A percentile compares a stretch with the other conserved stretches of the same genome.
phyloP scores from a whole-genome alignment of 805 yeast species.

The Candida fluviatilis region DNA sequence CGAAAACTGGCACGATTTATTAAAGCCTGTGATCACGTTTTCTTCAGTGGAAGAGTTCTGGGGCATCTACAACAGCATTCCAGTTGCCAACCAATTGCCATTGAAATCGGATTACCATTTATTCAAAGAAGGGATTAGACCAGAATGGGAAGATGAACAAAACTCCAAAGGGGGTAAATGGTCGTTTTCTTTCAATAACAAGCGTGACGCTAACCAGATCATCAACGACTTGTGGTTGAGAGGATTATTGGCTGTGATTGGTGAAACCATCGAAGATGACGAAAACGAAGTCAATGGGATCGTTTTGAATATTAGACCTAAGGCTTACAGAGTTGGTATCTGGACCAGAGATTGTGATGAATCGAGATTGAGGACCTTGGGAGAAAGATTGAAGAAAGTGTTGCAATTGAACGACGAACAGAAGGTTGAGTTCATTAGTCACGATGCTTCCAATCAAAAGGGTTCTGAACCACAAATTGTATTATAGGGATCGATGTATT shows the following conservation, averaged over 20 bases:
- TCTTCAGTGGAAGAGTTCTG: conserved; percentile 97
- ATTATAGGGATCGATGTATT: conserved; percentile 15
- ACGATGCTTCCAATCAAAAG: conserved; percentile 48
- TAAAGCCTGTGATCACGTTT: conserved; percentile 89
- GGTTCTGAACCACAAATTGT: conserved; percentile 34
- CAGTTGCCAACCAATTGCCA: conserved; percentile 88
- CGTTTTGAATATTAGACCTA: conserved; percentile 82
- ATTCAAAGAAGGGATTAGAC: conserved; percentile 89
- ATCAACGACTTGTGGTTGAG: conserved; percentile 92
- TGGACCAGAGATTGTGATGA: conserved; percentile 87
- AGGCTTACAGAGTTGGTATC: conserved; percentile 77
- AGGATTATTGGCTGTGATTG: conserved; percentile 83
- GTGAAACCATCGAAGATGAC: conserved; percentile 88
- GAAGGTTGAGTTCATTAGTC: conserved; percentile 75
- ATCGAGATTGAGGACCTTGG: conserved; percentile 63
- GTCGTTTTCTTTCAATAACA: conserved; percentile 66
- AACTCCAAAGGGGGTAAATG: conserved; percentile 94
- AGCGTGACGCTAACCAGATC: conserved; percentile 51
- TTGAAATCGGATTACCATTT: conserved; percentile 90
- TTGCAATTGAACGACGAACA: conserved; percentile 71
- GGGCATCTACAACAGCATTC: conserved; percentile 94
- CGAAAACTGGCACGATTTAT: conserved; percentile 88
- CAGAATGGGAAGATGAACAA: conserved; percentile 96
- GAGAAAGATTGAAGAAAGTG: conserved; percentile 82
- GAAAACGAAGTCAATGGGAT: conserved; percentile 89